Conservation (phyloP, 441 rosid genomes). For the Bruguiera hainesii region DNA sequence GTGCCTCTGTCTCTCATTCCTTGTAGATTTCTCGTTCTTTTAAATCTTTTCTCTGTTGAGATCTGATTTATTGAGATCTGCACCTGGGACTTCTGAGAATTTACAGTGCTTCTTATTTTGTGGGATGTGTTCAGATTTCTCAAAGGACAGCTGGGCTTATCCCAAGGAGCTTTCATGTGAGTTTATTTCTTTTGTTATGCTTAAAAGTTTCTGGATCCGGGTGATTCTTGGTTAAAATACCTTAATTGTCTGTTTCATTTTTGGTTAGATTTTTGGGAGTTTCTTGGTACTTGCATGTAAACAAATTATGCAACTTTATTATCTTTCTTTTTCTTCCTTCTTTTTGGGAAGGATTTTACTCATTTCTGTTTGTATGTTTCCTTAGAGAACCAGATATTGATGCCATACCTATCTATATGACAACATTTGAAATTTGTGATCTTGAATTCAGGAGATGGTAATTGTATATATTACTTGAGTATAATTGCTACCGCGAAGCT, state of each 20-base stretch:
- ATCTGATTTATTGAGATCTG: slow-evolving; percentile 23
- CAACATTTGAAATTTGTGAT: neutral
- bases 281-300: neutral
- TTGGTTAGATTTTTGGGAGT: neutral
- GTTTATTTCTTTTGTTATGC: slow-evolving; percentile 12
- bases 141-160: slow-evolving; percentile 13
- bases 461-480: slow-evolving; percentile 4
- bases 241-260: neutral
- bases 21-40: neutral
- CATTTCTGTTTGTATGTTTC: neutral
- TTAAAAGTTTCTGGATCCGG: slow-evolving; percentile 1
- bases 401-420: neutral
- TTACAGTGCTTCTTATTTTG: neutral
- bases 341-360: neutral
- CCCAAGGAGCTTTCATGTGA: slow-evolving; percentile 13
- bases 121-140: slow-evolving; percentile 20
- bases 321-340: neutral
- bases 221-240: slow-evolving; percentile 2
- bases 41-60: neutral
- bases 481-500: slow-evolving; percentile 2
- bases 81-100: neutral
- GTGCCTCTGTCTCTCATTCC: slow-evolving; percentile 27
- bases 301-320: neutral
- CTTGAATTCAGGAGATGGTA: slow-evolving; percentile 4
- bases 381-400: neutral